A percentile compares a stretch with the other conserved stretches of the same genome.
Evolutionary conservation across 495 filamentous ascomycete genomes (phyloP).

Genomic region (Evernia prunastri): DNA sequence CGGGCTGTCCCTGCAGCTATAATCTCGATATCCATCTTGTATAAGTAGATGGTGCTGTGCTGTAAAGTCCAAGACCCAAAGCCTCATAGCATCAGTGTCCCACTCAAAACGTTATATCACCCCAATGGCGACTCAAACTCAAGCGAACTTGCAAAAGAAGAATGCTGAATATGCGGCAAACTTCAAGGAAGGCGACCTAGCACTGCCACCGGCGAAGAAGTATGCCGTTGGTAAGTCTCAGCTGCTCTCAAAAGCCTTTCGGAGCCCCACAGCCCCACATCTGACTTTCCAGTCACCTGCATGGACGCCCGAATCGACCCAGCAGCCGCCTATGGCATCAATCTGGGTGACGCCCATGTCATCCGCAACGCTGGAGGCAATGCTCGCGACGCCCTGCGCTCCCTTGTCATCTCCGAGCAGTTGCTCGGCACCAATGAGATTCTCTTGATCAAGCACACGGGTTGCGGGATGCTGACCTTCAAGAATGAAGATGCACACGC

Average conservation of each 20-base stretch:
- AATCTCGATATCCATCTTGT: neutral
- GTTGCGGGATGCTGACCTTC: slow-evolving; percentile 81
- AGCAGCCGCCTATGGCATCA: slow-evolving; percentile 62
- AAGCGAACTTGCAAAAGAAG: slow-evolving; percentile 48
- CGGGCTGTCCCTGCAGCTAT: neutral
- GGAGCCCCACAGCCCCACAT: slow-evolving; percentile 25
- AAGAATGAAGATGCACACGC: slow-evolving; percentile 54
- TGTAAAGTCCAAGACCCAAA: neutral
- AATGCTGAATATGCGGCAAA: slow-evolving; percentile 56
- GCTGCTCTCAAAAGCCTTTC: neutral
- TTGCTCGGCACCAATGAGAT: slow-evolving; percentile 74
- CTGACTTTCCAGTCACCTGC: slow-evolving; percentile 54
- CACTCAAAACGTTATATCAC: neutral
- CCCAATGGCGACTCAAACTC: slow-evolving; percentile 38
- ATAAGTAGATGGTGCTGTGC: neutral
- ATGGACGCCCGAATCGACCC: slow-evolving; percentile 83
- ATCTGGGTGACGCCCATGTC: slow-evolving; percentile 71
- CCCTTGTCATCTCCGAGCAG: slow-evolving; percentile 74
- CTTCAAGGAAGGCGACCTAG: slow-evolving; percentile 59
- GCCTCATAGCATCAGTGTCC: neutral
- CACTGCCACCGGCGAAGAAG: slow-evolving; percentile 67
- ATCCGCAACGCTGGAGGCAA: slow-evolving; percentile 72
- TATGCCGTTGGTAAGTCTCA: slow-evolving; percentile 47
- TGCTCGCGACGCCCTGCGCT: slow-evolving; percentile 62
- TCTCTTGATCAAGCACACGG: slow-evolving; percentile 68